Evolutionary conservation across 1,284 basidiomycete species (phyloP).

Genomic region (Volvariella surrecta): DNA sequence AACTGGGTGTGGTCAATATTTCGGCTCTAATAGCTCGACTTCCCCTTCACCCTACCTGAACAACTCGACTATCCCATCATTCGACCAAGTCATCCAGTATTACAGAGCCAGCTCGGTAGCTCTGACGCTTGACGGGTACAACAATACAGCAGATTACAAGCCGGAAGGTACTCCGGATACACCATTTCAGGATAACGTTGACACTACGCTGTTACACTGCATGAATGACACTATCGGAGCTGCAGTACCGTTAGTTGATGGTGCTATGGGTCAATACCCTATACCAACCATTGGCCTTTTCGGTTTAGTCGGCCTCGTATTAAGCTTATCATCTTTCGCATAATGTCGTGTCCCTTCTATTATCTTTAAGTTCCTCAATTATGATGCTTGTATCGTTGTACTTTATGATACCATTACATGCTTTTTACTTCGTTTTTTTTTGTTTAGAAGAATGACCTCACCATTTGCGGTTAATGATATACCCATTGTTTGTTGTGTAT

Average conservation of each 20-base stretch:
- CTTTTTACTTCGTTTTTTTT: too few species aligned
- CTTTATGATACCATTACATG: too few species aligned
- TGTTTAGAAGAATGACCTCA: too few species aligned
- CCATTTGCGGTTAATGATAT: too few species aligned
- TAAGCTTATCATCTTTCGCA: neutral
- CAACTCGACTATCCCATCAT: constrained; percentile 26
- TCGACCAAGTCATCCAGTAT: constrained; percentile 49
- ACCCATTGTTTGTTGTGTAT: too few species aligned
- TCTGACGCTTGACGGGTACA: constrained; percentile 55
- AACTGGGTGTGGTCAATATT: constrained; percentile 34
- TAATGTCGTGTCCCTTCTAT: neutral
- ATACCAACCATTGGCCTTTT: neutral
- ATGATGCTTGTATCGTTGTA: too few species aligned
- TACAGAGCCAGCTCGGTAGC: constrained; percentile 50
- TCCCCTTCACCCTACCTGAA: constrained; percentile 16
- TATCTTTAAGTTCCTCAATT: too few species aligned
- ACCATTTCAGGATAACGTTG: constrained; percentile 34
- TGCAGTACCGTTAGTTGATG: constrained; percentile 33
- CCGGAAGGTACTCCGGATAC: constrained; percentile 29
- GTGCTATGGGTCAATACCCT: constrained; percentile 10
- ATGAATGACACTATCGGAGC: constrained; percentile 50
- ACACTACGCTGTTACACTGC: constrained; percentile 38
- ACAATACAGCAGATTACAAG: constrained; percentile 40
- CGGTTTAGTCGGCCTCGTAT: neutral
- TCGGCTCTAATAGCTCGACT: constrained; percentile 12